phyloP scores from a whole-genome alignment of 768 basidiomycete genomes.

The Tulasnella sp. region DNA sequence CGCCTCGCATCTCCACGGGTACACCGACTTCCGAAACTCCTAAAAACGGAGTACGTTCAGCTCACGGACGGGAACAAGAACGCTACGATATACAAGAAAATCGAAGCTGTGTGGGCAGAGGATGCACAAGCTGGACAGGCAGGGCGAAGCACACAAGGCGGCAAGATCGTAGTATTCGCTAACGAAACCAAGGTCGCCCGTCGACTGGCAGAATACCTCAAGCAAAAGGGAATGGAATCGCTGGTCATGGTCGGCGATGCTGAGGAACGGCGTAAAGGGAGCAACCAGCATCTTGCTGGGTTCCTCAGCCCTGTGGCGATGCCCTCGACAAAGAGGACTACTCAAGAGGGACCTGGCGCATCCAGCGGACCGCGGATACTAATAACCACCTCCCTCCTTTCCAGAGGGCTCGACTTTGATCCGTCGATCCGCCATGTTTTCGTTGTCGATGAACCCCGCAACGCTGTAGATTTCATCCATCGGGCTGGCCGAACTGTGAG shows the following conservation, averaged over 20 bases:
- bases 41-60: constrained; percentile 62
- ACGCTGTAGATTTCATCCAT: constrained; percentile 88
- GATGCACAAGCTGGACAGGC: constrained; percentile 26
- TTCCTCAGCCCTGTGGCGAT: constrained; percentile 45
- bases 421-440: constrained; percentile 73
- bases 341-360: not conserved
- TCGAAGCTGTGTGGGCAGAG: constrained; percentile 63
- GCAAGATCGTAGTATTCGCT: constrained; percentile 62
- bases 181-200: constrained; percentile 66
- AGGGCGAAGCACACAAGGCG: not conserved
- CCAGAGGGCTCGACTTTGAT: constrained; percentile 82
- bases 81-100: constrained; percentile 67
- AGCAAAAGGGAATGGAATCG: constrained; percentile 49
- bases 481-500: constrained; percentile 78
- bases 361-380: constrained; percentile 29
- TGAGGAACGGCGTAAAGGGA: constrained; percentile 52
- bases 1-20: constrained; percentile 67
- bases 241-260: constrained; percentile 50
- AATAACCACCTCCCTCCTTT: constrained; percentile 84
- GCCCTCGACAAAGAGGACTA: not conserved
- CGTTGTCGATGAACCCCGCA: constrained; percentile 79
- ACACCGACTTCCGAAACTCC: constrained; percentile 63
- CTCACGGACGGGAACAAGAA: constrained; percentile 77
- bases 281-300: constrained; percentile 65
- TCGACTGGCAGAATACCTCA: constrained; percentile 51